phyloP scores from a whole-genome alignment of 108 stramenopile species.

The Nannochloropsis granulata region DNA sequence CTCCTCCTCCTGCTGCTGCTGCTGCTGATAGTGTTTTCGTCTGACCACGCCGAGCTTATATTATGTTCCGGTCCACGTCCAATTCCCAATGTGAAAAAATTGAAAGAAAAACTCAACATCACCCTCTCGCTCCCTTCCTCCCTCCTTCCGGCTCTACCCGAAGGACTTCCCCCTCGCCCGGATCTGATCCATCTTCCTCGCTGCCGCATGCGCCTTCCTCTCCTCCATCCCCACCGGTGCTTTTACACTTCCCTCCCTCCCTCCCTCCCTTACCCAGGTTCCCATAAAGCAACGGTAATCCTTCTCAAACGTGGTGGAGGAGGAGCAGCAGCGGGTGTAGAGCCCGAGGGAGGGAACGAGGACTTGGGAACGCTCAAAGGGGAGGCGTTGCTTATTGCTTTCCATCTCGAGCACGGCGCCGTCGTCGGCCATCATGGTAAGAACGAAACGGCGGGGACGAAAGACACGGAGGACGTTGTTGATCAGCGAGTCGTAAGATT shows the following conservation, averaged over 20 bases:
- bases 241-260: neutral
- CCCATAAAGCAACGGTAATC: neutral
- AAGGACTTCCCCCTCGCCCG: neutral
- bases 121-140: neutral
- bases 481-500: constrained; percentile 66
- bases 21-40: no score
- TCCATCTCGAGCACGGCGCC: constrained; percentile 67
- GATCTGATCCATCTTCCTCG: neutral
- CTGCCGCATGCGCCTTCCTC: neutral
- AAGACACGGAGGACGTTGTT: constrained; percentile 89
- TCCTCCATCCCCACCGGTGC: neutral
- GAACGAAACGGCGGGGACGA: constrained; percentile 84
- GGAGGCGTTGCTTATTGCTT: constrained; percentile 32
- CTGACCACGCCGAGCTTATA: no score
- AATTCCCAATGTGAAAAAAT: no score
- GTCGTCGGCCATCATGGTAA: constrained; percentile 98
- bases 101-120: no score
- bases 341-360: neutral
- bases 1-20: no score
- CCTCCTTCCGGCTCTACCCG: neutral
- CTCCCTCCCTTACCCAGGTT: neutral
- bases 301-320: neutral
- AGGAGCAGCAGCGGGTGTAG: neutral
- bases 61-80: no score
- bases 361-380: neutral